A percentile compares a stretch with the other conserved stretches of the same genome.
phyloP scores from a whole-genome alignment of 2,329 filamentous ascomycete species.

The Pyrenochaeta sp. region DNA sequence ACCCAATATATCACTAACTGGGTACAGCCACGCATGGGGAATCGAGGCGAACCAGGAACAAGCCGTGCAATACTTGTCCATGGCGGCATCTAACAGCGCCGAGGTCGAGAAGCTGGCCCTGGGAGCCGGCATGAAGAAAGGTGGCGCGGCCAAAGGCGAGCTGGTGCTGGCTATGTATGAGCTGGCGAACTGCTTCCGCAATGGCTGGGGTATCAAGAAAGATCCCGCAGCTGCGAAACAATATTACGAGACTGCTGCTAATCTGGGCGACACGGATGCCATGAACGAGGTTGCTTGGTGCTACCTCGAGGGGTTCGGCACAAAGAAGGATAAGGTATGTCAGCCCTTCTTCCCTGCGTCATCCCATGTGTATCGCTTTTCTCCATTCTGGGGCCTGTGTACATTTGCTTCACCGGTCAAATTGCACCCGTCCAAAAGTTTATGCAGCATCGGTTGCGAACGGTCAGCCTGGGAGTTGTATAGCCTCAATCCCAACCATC shows the following conservation, averaged over 20 bases:
- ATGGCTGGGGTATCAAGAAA: conserved; percentile 90
- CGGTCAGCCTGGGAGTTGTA: conserved; percentile 30
- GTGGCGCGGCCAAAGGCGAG: conserved; percentile 94
- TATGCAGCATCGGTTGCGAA: conserved; percentile 31
- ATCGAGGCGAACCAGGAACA: conserved; percentile 74
- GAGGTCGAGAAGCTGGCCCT: conserved; percentile 86
- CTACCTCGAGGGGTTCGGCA: conserved; percentile 95
- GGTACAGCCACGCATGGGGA: conserved; percentile 87
- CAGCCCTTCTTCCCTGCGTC: conserved; percentile 9
- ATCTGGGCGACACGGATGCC: conserved; percentile 93
- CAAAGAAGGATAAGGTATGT: conserved; percentile 97
- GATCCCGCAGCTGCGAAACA: conserved; percentile 85
- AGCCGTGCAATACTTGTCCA: conserved; percentile 84
- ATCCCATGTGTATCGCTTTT: conserved; percentile 9
- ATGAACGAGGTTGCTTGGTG: conserved; percentile 99
- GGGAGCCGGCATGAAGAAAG: conserved; percentile 87
- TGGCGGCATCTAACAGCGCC: conserved; percentile 89
- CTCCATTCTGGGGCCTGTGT: conserved; percentile 5
- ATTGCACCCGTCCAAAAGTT: conserved; percentile 16
- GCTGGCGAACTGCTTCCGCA: conserved; percentile 88
- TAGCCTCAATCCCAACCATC: conserved; percentile 26
- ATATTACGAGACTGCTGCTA: conserved; percentile 98
- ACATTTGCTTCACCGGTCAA: conserved; percentile 37
- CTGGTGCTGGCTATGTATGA: conserved; percentile 96
- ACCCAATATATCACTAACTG: conserved; percentile 26